phyloP scores from a whole-genome alignment of 2,329 filamentous ascomycete species.

The Coniochaeta ligniaria region DNA sequence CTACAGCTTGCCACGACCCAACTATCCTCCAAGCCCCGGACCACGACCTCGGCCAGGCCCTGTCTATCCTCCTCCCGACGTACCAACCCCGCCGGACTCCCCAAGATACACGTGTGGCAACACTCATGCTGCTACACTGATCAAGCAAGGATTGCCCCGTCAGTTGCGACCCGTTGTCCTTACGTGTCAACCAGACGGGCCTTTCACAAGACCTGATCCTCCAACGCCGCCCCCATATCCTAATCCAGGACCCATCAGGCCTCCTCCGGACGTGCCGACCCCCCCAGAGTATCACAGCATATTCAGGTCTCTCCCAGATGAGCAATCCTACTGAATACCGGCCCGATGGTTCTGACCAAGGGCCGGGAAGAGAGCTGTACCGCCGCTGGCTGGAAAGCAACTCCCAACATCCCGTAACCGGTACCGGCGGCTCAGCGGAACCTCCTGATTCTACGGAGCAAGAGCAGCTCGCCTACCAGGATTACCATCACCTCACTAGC shows the following conservation, averaged over 20 bases:
- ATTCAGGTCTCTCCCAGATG: neutral
- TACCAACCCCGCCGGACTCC: neutral
- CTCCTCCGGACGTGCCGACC: neutral
- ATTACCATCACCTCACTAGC: neutral
- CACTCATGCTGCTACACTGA: neutral
- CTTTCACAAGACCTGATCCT: neutral
- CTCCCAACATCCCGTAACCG: neutral
- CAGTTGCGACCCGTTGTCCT: neutral
- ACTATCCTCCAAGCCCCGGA: neutral
- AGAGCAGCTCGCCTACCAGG: neutral
- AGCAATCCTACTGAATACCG: neutral
- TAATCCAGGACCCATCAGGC: neutral
- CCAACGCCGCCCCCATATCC: neutral
- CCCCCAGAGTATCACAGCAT: neutral
- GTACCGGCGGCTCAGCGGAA: neutral
- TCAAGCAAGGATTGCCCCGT: neutral
- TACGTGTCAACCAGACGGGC: neutral
- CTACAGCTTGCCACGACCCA: neutral
- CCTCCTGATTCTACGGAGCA: neutral
- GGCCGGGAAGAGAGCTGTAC: neutral
- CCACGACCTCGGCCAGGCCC: constrained; percentile 1
- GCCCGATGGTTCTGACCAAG: neutral
- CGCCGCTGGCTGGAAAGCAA: neutral
- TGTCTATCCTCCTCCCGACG: neutral
- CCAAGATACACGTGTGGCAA: neutral